phyloP scores from a whole-genome alignment of 768 basidiomycete species.

The Tricholoma hemisulphureum region DNA sequence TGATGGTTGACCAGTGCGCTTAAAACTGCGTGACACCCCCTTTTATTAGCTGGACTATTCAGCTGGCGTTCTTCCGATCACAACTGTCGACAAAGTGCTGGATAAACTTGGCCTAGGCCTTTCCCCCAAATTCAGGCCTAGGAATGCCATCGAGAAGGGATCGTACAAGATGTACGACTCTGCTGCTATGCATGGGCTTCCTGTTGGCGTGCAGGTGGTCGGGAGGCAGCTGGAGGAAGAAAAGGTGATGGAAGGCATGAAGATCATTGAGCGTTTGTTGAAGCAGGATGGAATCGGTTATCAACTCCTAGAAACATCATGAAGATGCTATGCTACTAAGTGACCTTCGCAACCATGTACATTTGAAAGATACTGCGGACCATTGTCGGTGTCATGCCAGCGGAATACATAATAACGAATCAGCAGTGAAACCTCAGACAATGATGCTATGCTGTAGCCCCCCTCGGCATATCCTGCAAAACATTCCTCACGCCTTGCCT shows the following conservation, averaged over 20 bases:
- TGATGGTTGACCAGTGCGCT: background rate
- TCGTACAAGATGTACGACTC: constrained; percentile 53
- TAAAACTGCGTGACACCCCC: background rate
- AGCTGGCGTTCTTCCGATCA: constrained; percentile 60
- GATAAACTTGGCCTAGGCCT: constrained; percentile 37
- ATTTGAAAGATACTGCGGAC: no score
- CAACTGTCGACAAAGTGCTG: constrained; percentile 42
- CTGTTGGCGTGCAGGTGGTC: constrained; percentile 60
- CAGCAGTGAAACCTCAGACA: no score
- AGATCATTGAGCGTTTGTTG: constrained; percentile 43
- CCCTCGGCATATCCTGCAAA: constrained; percentile 40
- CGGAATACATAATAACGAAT: no score
- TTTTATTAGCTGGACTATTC: constrained; percentile 42
- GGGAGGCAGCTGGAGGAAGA: constrained; percentile 63
- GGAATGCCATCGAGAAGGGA: constrained; percentile 44
- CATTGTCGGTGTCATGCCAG: no score
- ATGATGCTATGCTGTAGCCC: background rate
- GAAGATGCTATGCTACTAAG: no score
- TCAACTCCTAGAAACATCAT: constrained; percentile 9
- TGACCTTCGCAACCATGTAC: no score
- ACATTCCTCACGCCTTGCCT: constrained; percentile 57
- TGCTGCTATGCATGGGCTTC: constrained; percentile 53
- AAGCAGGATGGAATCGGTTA: constrained; percentile 26
- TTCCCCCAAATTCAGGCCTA: constrained; percentile 34
- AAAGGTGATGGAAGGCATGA: constrained; percentile 60